Evolutionary conservation across 78 protist genomes (phyloP).

Genomic region (Dictyostelium intermedium): DNA sequence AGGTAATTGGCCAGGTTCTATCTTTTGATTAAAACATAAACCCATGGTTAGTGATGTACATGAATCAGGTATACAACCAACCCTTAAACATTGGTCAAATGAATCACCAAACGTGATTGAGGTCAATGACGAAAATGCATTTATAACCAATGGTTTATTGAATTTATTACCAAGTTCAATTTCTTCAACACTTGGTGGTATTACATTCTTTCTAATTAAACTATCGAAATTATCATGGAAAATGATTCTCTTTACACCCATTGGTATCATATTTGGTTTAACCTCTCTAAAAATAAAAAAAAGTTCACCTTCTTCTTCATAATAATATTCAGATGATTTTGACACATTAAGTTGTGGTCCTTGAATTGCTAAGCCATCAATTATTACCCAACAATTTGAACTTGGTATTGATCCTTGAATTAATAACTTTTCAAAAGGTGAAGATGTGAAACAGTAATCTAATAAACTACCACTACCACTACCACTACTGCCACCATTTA

Average conservation of each 20-base stretch:
- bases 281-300: neutral
- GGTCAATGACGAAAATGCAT: neutral
- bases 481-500: neutral
- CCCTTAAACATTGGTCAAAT: neutral
- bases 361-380: neutral
- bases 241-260: neutral
- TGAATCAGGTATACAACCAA: neutral
- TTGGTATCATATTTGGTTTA: neutral
- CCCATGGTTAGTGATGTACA: neutral
- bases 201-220: neutral
- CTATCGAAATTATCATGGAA: neutral
- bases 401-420: neutral
- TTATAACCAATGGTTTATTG: neutral
- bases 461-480: neutral
- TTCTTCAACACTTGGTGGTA: neutral
- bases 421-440: neutral
- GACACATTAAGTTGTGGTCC: neutral
- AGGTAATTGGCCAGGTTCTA: neutral
- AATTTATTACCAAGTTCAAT: neutral
- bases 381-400: neutral
- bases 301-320: neutral
- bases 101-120: neutral
- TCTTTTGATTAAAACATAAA: neutral
- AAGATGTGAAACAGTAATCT: neutral
- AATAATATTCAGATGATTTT: neutral